Conservation (phyloP, 148 eudicot species). For the Heliosperma pusillum region DNA sequence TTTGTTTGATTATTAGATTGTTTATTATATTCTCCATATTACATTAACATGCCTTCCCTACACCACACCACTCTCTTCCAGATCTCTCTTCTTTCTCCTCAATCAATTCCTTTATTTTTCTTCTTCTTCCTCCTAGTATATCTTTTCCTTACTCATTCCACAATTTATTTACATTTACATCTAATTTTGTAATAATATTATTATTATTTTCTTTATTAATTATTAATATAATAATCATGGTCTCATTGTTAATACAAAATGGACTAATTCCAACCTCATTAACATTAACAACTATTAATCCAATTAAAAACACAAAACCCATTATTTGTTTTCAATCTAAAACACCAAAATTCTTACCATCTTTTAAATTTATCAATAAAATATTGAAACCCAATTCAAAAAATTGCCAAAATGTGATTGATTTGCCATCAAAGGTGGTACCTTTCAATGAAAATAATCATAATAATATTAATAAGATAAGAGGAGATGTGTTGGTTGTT, state of each 20-base stretch:
- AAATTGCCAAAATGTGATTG: constrained; percentile 4
- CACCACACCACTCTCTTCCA: constrained; percentile 24
- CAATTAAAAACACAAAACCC: constrained; percentile 11
- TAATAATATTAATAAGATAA: background rate
- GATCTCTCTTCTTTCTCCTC: constrained; percentile 17
- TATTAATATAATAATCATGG: constrained; percentile 11
- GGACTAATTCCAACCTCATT: constrained; percentile 8
- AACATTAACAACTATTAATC: too few species aligned
- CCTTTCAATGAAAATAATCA: background rate
- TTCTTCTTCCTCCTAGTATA: background rate
- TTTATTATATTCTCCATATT: too few species aligned
- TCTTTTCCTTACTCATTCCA: constrained; percentile 2
- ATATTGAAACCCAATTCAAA: constrained; percentile 7
- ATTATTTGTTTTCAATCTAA: constrained; percentile 21
- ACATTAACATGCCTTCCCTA: constrained; percentile 15
- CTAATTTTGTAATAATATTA: too few species aligned
- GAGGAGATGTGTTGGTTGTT: constrained; percentile 12
- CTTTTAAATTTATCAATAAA: constrained; percentile 11
- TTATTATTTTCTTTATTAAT: too few species aligned
- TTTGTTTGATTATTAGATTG: background rate
- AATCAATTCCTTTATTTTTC: background rate
- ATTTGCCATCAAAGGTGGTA: constrained; percentile 8
- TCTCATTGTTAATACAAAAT: constrained; percentile 16
- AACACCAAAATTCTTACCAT: constrained; percentile 14
- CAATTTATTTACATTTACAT: background rate